phyloP scores from a whole-genome alignment of 2,329 filamentous ascomycete species.

The Fonsecaea nubica region DNA sequence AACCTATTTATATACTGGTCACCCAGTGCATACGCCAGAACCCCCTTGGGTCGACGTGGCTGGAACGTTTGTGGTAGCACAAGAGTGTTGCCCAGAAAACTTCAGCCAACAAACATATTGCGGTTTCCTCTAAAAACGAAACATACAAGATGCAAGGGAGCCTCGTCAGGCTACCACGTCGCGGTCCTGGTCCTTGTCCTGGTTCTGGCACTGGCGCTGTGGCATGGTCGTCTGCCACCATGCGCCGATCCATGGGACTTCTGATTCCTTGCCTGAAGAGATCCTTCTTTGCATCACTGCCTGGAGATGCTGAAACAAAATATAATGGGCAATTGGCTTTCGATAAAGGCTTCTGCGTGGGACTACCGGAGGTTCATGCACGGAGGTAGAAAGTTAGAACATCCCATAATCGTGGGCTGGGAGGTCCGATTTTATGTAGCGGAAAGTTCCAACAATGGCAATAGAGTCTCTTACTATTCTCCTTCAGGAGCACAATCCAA shows the following conservation, averaged over 20 bases:
- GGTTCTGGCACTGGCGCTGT: too few relatives aligned
- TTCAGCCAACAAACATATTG: background rate
- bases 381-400: background rate
- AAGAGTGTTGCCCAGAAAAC: background rate
- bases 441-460: background rate
- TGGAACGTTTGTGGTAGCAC: background rate
- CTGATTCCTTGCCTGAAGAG: background rate
- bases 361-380: background rate
- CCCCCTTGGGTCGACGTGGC: background rate
- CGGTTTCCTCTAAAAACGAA: background rate
- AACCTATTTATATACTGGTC: background rate
- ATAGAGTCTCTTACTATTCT: background rate
- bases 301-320: background rate
- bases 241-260: background rate
- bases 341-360: background rate
- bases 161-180: background rate
- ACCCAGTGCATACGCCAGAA: background rate
- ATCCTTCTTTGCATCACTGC: background rate
- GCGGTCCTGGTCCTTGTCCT: background rate
- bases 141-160: background rate
- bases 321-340: background rate
- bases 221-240: background rate
- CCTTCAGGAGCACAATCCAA: background rate
- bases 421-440: background rate
- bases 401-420: background rate